Conservation (phyloP, 208 protist genomes). For the Tritrichomonas foetus region DNA sequence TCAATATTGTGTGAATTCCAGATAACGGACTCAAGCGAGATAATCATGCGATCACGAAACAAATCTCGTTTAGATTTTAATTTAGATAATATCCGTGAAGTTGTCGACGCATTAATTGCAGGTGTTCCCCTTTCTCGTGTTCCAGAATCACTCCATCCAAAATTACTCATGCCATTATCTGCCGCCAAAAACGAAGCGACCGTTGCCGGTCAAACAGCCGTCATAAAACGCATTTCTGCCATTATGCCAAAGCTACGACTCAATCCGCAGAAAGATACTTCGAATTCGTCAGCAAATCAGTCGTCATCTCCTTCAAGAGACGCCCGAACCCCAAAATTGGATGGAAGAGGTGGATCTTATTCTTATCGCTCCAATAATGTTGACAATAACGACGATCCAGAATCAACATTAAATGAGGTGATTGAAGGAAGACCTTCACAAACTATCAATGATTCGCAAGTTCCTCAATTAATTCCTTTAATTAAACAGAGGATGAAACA, state of each 20-base stretch:
- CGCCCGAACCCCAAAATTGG: background rate
- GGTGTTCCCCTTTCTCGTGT: background rate
- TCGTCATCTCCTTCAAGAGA: background rate
- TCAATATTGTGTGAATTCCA: too few relatives aligned
- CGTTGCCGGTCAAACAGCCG: background rate
- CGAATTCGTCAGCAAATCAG: too few relatives aligned
- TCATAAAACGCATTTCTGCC: background rate
- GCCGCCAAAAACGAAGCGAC: constrained; percentile 24
- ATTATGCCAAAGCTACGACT: background rate
- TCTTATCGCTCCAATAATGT: background rate
- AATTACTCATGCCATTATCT: background rate
- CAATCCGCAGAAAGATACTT: too few relatives aligned
- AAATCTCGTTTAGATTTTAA: too few relatives aligned
- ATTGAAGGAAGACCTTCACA: background rate
- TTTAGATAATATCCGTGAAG: background rate
- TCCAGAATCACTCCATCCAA: background rate
- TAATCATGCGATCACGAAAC: too few relatives aligned
- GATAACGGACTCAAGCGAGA: too few relatives aligned
- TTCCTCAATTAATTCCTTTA: background rate
- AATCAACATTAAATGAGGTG: background rate
- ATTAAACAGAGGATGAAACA: background rate
- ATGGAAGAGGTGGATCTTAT: too few relatives aligned
- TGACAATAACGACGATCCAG: background rate
- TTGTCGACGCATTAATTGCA: background rate
- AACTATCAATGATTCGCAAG: background rate